These are phyloP conservation scores for Mariannaea elegans DNA, from an alignment of 2,329 filamentous ascomycete species.

Conservation along the genomic window DNA sequence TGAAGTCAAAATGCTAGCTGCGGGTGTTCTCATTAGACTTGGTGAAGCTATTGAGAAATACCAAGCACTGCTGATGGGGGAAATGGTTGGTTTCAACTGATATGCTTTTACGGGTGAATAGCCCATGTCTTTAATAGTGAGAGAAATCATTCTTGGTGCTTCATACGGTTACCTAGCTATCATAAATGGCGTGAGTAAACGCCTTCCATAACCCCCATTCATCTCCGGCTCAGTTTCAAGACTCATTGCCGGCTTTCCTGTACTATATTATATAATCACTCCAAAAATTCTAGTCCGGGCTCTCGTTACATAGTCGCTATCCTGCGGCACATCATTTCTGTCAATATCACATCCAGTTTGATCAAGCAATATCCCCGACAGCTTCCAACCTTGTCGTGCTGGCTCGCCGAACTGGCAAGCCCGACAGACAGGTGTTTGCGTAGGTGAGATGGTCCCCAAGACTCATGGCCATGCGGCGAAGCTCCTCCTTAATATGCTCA, in stretches of 20 bases:
- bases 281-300: not conserved
- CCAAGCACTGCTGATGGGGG: constrained; percentile 78
- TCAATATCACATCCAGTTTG: not conserved
- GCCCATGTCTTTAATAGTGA: not conserved
- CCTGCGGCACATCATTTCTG: not conserved
- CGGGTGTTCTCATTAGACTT: constrained; percentile 79
- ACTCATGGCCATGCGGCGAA: constrained; percentile 60
- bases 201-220: constrained; percentile 6
- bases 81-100: constrained; percentile 58
- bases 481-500: constrained; percentile 60
- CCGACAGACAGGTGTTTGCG: constrained; percentile 55
- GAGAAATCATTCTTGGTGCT: not conserved
- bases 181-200: constrained; percentile 17
- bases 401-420: constrained; percentile 49
- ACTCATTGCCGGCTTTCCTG: not conserved
- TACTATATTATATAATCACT: not conserved
- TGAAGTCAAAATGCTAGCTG: constrained; percentile 80
- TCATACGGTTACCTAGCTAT: constrained; percentile 5
- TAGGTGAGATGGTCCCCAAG: constrained; percentile 58
- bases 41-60: constrained; percentile 86
- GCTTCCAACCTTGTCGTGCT: constrained; percentile 44
- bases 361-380: constrained; percentile 32
- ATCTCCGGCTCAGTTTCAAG: constrained; percentile 4
- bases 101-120: not conserved
- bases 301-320: not conserved